These are phyloP conservation scores for Mycena haematopus DNA, from an alignment of 768 basidiomycete genomes.

Conservation along the genomic window DNA sequence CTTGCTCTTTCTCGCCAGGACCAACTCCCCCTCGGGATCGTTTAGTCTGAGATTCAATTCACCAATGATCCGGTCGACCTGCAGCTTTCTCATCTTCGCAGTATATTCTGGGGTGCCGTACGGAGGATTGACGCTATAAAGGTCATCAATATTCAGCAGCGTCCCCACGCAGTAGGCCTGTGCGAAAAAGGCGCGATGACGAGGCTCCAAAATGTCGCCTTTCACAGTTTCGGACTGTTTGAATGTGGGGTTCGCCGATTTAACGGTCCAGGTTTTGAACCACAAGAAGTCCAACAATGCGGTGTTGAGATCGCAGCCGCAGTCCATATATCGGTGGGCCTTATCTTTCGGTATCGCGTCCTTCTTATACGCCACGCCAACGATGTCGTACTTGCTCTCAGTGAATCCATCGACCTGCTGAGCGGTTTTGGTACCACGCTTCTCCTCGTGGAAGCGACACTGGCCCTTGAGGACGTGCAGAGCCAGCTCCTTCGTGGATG, in stretches of 20 bases:
- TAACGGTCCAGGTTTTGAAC: background rate
- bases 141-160: background rate
- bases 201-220: background rate
- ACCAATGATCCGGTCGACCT: background rate
- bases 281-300: background rate
- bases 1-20: background rate
- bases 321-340: background rate
- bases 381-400: no score
- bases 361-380: background rate
- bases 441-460: background rate
- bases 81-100: background rate
- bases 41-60: background rate
- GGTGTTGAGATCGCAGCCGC: background rate
- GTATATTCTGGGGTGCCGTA: background rate
- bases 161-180: background rate
- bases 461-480: background rate
- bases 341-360: background rate
- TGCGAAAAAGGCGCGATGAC: background rate
- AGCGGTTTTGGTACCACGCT: background rate
- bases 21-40: background rate
- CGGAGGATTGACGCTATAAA: background rate
- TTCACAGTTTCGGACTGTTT: background rate
- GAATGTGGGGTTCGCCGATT: background rate
- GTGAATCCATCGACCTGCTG: background rate
- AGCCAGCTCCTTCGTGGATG: background rate